A percentile compares a stretch with the other conserved stretches of the same genome.
These are phyloP conservation scores for Lignosus rhinocerotis DNA, from an alignment of 1,284 basidiomycete species.

Conservation along the genomic window DNA sequence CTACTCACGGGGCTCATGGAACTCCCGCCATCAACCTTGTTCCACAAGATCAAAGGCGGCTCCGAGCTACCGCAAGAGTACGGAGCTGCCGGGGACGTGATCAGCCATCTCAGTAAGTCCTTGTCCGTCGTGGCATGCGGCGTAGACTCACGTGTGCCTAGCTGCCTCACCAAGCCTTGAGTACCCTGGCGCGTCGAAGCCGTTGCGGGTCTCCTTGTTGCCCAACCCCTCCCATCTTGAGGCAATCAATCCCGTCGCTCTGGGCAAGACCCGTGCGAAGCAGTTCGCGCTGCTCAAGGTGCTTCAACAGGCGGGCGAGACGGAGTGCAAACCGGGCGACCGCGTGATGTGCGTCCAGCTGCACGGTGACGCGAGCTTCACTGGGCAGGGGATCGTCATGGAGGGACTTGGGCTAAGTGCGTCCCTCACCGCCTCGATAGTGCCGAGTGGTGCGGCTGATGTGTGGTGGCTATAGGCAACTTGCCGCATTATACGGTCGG, in stretches of 20 bases:
- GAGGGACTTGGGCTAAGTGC: slow-evolving; percentile 80
- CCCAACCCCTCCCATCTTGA: slow-evolving; percentile 91
- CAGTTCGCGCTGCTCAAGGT: slow-evolving; percentile 82
- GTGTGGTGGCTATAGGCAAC: slow-evolving; percentile 49
- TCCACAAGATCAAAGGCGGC: slow-evolving; percentile 84
- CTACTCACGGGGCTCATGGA: slow-evolving; percentile 79
- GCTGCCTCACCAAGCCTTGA: slow-evolving; percentile 61
- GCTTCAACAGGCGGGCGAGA: slow-evolving; percentile 28
- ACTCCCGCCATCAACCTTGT: slow-evolving; percentile 66
- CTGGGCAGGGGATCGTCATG: slow-evolving; percentile 89
- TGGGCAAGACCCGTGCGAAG: slow-evolving; percentile 90
- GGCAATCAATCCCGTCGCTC: slow-evolving; percentile 82
- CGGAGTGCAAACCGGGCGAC: slow-evolving; percentile 80
- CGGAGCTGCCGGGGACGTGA: slow-evolving; percentile 78
- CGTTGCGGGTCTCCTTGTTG: slow-evolving; percentile 74
- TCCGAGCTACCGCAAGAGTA: slow-evolving; percentile 70
- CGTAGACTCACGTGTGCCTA: slow-evolving; percentile 27
- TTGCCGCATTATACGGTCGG: slow-evolving; percentile 88
- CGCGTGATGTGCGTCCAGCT: slow-evolving; percentile 86
- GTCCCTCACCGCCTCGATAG: slow-evolving; percentile 29
- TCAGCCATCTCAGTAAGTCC: slow-evolving; percentile 74
- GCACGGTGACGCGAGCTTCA: slow-evolving; percentile 89
- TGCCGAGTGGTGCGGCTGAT: not conserved
- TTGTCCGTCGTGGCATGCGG: not conserved
- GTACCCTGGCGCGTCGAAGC: slow-evolving; percentile 50